These are phyloP conservation scores for Aureobasidium sp. DNA, from an alignment of 2,329 filamentous ascomycete species.

Conservation along the genomic window DNA sequence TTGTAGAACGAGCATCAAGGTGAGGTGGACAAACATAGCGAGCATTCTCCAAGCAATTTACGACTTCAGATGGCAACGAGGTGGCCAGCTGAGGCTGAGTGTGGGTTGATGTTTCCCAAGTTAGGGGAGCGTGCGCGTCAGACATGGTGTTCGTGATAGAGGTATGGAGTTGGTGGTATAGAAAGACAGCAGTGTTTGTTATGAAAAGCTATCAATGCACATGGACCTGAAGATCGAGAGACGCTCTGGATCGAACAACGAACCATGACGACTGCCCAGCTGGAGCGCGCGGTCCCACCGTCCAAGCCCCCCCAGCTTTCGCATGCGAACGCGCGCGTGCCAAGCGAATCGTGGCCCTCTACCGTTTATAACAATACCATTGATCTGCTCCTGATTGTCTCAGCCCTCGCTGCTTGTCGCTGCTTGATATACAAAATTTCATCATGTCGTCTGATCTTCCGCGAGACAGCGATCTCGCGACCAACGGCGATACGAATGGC, in stretches of 20 bases:
- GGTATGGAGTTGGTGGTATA: not conserved
- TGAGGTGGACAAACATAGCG: constrained; percentile 63
- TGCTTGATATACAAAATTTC: not conserved
- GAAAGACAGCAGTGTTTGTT: not conserved
- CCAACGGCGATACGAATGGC: constrained; percentile 7
- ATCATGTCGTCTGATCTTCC: constrained; percentile 23
- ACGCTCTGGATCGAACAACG: not conserved
- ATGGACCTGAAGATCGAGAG: not conserved
- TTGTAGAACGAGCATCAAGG: not conserved
- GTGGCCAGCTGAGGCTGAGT: constrained; percentile 63
- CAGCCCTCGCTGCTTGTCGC: no score
- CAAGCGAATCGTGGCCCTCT: not conserved
- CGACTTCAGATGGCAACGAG: constrained; percentile 73
- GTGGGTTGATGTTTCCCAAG: constrained; percentile 51
- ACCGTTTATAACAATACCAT: constrained; percentile 4
- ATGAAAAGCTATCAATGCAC: not conserved
- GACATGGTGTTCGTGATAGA: constrained; percentile 21
- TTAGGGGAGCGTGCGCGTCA: constrained; percentile 24
- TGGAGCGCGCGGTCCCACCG: not conserved
- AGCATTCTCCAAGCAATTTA: constrained; percentile 87
- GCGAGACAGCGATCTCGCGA: constrained; percentile 19
- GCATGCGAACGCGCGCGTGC: not conserved
- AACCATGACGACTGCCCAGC: constrained; percentile 13
- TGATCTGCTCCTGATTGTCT: not conserved
- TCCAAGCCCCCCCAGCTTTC: constrained; percentile 2